phyloP scores from a whole-genome alignment of 179 eudicot species.

The Camellia oleifera region DNA sequence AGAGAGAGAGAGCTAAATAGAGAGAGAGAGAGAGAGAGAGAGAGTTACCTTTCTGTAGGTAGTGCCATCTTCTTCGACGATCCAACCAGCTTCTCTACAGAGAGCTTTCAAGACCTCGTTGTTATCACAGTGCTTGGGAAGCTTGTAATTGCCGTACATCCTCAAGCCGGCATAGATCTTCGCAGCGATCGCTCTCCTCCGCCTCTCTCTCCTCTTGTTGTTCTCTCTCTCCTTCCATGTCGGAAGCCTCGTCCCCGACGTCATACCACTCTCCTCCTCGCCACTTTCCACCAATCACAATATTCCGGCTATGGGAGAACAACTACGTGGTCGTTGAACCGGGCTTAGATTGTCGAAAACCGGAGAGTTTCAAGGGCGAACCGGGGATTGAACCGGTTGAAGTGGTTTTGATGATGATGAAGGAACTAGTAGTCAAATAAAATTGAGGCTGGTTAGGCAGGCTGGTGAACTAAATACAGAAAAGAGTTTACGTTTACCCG shows the following conservation, averaged over 20 bases:
- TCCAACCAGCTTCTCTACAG: conserved; percentile 80
- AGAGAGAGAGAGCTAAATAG: neutral
- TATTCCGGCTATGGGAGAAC: neutral
- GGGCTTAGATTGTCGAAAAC: neutral
- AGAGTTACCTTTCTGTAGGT: conserved; percentile 63
- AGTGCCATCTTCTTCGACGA: conserved; percentile 77
- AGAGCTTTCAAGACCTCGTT: conserved; percentile 78
- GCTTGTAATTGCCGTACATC: conserved; percentile 68
- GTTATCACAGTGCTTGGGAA: conserved; percentile 79
- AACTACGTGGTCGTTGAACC: neutral
- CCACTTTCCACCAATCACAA: neutral
- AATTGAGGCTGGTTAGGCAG: neutral
- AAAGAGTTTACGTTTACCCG: neutral
- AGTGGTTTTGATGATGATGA: neutral
- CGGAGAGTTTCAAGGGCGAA: neutral
- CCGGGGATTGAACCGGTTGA: neutral
- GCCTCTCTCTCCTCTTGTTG: conserved; percentile 74
- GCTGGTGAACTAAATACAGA: conserved; percentile 17
- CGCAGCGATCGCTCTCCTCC: conserved; percentile 74
- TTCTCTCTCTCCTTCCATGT: conserved; percentile 85
- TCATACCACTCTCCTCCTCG: conserved; percentile 29
- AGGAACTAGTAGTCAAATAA: neutral
- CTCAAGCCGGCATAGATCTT: conserved; percentile 68
- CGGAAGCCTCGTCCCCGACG: conserved; percentile 65
- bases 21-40: neutral